Percentiles rank a stretch among this genome's conserved stretches.
Evolutionary conservation across 1,139 yeast genomes (phyloP).

Genomic region (Saccharomyces pastorianus): DNA sequence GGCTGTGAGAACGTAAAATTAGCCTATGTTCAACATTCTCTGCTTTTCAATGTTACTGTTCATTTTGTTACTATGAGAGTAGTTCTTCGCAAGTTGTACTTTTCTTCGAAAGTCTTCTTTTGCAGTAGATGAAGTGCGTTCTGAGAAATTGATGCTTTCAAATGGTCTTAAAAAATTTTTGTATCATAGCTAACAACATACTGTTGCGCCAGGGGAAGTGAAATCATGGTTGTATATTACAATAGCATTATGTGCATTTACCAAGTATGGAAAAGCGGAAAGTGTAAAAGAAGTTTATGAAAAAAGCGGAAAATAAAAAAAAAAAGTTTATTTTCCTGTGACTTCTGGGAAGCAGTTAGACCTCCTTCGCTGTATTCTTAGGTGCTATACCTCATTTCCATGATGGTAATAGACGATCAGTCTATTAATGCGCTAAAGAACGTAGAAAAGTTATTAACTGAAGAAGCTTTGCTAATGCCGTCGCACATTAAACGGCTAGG

Average conservation of each 20-base stretch:
- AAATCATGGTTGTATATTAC: background rate
- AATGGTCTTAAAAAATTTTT: background rate
- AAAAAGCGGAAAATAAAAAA: background rate
- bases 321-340: background rate
- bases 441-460: no score
- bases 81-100: background rate
- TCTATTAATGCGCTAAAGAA: background rate
- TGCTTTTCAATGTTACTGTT: no score
- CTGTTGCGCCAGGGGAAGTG: background rate
- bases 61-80: no score
- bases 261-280: background rate
- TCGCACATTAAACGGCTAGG: background rate
- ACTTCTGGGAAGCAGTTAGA: background rate
- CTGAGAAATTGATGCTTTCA: background rate
- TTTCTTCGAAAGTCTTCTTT: background rate
- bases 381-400: background rate
- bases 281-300: background rate
- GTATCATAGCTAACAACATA: background rate
- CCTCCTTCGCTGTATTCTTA: background rate
- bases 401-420: background rate
- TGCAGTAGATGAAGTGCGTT: no score
- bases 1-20: background rate
- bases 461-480: background rate
- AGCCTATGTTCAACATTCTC: background rate
- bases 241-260: background rate